These are phyloP conservation scores for Gelatoporia subvermispora DNA, from an alignment of 768 basidiomycete species.

Conservation along the genomic window DNA sequence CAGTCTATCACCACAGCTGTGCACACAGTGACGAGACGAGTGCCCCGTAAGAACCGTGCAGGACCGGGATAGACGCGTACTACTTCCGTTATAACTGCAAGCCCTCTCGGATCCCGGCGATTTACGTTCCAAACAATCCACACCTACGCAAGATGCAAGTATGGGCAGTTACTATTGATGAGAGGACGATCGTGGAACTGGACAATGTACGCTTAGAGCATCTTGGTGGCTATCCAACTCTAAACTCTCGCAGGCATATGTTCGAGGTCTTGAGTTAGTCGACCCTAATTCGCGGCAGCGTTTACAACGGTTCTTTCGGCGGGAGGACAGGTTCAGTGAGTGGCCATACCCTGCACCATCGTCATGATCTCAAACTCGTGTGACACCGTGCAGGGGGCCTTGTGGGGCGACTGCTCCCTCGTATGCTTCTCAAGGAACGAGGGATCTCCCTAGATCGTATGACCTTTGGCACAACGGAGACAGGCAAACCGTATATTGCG, in stretches of 20 bases:
- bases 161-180: constrained; percentile 36
- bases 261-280: constrained; percentile 50
- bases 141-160: constrained; percentile 36
- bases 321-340: constrained; percentile 75
- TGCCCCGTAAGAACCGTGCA: no score
- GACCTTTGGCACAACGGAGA: constrained; percentile 49
- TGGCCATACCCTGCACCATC: background rate
- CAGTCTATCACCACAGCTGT: no score
- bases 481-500: constrained; percentile 77
- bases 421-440: constrained; percentile 54
- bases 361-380: background rate
- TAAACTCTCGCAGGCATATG: constrained; percentile 43
- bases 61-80: background rate
- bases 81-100: background rate
- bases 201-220: constrained; percentile 21
- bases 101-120: no score
- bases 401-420: constrained; percentile 69
- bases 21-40: no score
- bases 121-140: background rate
- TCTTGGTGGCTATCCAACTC: background rate
- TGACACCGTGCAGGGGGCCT: constrained; percentile 50
- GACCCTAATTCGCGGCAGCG: constrained; percentile 52
- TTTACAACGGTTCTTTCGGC: constrained; percentile 62
- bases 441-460: constrained; percentile 46
- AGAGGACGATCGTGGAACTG: constrained; percentile 21